Percentiles rank a stretch among this genome's conserved stretches.
Conservation (phyloP, 805 yeast genomes). For the Saccharomycopsis amapae region DNA sequence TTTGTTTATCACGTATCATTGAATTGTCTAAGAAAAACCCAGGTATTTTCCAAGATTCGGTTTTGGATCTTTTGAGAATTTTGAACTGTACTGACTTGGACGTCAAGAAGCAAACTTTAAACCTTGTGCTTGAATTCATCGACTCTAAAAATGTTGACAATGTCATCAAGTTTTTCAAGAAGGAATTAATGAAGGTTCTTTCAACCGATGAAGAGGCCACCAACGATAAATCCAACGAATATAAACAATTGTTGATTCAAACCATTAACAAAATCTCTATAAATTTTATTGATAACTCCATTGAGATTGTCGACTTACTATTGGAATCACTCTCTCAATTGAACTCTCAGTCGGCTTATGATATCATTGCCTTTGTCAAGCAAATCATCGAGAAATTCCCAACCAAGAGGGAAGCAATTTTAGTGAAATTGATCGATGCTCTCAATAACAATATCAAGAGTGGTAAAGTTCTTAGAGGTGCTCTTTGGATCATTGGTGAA, state of each 20-base stretch:
- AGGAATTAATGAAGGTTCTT: constrained; percentile 60
- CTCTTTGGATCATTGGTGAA: constrained; percentile 95
- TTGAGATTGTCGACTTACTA: constrained; percentile 79
- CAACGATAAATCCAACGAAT: constrained; percentile 78
- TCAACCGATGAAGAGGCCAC: constrained; percentile 53
- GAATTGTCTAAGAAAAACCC: constrained; percentile 69
- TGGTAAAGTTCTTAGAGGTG: constrained; percentile 88
- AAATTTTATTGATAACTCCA: constrained; percentile 83
- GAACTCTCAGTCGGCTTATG: constrained; percentile 78
- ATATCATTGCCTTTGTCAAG: constrained; percentile 84
- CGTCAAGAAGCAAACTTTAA: constrained; percentile 82
- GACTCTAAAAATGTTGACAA: constrained; percentile 89
- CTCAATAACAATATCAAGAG: constrained; percentile 59
- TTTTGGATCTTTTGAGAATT: constrained; percentile 80
- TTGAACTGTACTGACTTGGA: constrained; percentile 85
- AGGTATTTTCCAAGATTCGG: constrained; percentile 75
- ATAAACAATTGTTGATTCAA: constrained; percentile 80
- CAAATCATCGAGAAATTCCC: constrained; percentile 93
- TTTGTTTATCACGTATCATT: constrained; percentile 79
- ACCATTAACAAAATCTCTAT: constrained; percentile 88
- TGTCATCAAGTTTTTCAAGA: constrained; percentile 84
- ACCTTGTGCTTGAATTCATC: constrained; percentile 72
- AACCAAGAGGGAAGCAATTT: constrained; percentile 56
- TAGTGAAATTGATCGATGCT: constrained; percentile 53
- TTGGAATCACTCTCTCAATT: constrained; percentile 82